A percentile compares a stretch with the other conserved stretches of the same genome.
Conservation (phyloP, 2,329 filamentous ascomycete genomes). For the Fusarium sulawesiense region DNA sequence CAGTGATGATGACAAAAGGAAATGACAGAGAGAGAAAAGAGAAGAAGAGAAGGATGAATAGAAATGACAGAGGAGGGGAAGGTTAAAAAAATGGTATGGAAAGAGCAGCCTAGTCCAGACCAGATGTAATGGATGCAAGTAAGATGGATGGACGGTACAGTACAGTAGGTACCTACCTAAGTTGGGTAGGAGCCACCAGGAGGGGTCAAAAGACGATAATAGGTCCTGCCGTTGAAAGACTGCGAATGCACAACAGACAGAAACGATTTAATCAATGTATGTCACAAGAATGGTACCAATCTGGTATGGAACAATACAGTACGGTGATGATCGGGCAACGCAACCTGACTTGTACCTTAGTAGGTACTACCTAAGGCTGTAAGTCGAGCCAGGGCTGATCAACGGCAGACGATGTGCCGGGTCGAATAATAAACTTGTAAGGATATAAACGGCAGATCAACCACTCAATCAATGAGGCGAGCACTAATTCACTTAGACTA, state of each 20-base stretch:
- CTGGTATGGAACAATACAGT: slow-evolving; percentile 27
- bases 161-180: neutral
- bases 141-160: slow-evolving; percentile 28
- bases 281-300: slow-evolving; percentile 23
- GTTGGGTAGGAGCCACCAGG: slow-evolving; percentile 7
- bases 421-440: slow-evolving; percentile 15
- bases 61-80: slow-evolving; percentile 9
- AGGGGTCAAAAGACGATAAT: slow-evolving; percentile 28
- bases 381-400: slow-evolving; percentile 7
- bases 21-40: neutral
- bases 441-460: slow-evolving; percentile 13
- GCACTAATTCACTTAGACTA: neutral
- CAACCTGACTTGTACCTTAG: neutral
- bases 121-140: slow-evolving; percentile 35
- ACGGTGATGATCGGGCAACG: slow-evolving; percentile 24
- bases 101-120: neutral
- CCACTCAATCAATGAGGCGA: slow-evolving; percentile 31
- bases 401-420: slow-evolving; percentile 25
- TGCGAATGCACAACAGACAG: slow-evolving; percentile 20
- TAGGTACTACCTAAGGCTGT: neutral
- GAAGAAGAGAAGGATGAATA: slow-evolving; percentile 10
- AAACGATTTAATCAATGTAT: slow-evolving; percentile 18
- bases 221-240: slow-evolving; percentile 19
- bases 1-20: slow-evolving; percentile 37
- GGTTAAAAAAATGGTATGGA: slow-evolving; percentile 7